Conservation (phyloP, 768 basidiomycete species). For the Mycena chlorophos region DNA sequence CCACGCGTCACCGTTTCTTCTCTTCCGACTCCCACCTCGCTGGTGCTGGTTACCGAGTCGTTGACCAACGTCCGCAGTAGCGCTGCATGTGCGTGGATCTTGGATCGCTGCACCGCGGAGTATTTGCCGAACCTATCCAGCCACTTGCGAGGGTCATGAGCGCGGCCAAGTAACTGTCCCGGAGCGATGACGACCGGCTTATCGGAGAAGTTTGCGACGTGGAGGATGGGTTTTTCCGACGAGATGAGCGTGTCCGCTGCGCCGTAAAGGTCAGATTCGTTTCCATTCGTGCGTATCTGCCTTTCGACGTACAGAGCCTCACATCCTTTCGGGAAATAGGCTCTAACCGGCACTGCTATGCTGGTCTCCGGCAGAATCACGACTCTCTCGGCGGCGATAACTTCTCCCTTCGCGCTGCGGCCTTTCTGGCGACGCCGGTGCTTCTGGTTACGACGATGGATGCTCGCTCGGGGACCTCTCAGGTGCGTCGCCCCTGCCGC, state of each 20-base stretch:
- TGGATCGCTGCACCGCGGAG: neutral
- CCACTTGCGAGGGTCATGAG: conserved; percentile 6
- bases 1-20: no score
- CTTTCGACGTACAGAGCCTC: conserved; percentile 14
- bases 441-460: neutral
- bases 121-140: conserved; percentile 7
- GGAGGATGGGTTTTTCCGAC: neutral
- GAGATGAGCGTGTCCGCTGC: conserved; percentile 17
- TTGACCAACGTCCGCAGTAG: neutral
- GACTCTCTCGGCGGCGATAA: neutral
- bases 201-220: neutral
- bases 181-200: conserved; percentile 3
- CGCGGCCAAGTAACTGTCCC: conserved; percentile 17
- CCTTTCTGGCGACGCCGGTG: neutral
- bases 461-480: no score
- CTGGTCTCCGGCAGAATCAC: conserved; percentile 13
- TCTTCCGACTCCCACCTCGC: no score
- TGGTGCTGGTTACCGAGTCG: neutral
- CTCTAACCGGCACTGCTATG: conserved; percentile 2
- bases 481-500: no score
- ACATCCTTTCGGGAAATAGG: neutral
- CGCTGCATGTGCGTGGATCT: neutral
- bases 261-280: conserved; percentile 7
- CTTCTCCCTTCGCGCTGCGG: neutral
- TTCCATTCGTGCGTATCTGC: conserved; percentile 1